phyloP scores from a whole-genome alignment of 2,329 filamentous ascomycete species.

The Fusarium temperatum region DNA sequence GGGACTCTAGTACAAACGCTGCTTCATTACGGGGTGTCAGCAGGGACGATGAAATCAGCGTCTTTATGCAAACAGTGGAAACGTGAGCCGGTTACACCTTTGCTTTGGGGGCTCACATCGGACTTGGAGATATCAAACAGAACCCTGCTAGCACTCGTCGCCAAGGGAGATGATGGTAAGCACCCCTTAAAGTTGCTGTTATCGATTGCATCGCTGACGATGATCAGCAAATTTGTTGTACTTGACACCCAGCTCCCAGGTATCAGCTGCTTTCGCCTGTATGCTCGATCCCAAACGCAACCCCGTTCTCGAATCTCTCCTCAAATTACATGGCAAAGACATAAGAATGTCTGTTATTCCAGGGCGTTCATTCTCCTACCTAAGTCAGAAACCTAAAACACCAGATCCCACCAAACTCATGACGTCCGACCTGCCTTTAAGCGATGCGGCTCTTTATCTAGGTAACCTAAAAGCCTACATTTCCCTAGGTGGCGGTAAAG shows the following conservation, averaged over 20 bases:
- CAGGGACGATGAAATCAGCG: background rate
- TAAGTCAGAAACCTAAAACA: background rate
- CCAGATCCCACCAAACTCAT: background rate
- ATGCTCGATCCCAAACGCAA: background rate
- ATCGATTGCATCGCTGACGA: background rate
- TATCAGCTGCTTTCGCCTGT: background rate
- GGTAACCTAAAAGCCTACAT: background rate
- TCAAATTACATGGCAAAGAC: background rate
- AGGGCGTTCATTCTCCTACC: background rate
- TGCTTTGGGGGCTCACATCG: background rate
- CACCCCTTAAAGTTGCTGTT: background rate
- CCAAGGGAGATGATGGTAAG: background rate
- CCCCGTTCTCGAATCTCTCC: background rate
- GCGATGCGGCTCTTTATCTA: background rate
- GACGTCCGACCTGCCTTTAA: background rate
- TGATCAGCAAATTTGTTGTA: background rate
- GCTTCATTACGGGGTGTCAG: background rate
- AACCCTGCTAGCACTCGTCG: background rate
- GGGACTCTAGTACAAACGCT: background rate
- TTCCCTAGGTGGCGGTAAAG: background rate
- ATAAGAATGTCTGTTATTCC: background rate
- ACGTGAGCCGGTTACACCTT: background rate
- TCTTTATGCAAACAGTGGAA: background rate
- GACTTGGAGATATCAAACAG: background rate
- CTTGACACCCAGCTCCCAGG: background rate